Evolutionary conservation across 805 yeast genomes (phyloP), one percentile per base, ranked within the genome.

Genomic region (Hanseniaspora valbyensis): DNA sequence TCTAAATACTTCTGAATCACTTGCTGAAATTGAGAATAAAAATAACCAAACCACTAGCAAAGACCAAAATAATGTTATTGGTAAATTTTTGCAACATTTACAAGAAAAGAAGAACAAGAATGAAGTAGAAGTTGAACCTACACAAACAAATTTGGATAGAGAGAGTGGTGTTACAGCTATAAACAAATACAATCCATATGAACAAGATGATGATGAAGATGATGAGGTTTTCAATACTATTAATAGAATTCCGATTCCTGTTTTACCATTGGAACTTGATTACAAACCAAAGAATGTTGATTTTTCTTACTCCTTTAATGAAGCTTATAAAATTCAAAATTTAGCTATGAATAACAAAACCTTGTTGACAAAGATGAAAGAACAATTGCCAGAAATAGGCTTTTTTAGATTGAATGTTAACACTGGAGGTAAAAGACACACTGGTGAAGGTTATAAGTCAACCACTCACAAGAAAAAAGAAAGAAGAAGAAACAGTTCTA

Each of bases 371-470:
- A 39, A 30, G 6, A 44, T 63, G 66, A 52, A 58, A 61, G 6
- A 58, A 65, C 13, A 54, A 61, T 26, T 64, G 76, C 54, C 81
- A 81, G 2, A 73, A 67, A 33, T 64, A 61, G 49, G 64, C 69
- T 16, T 78, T 77, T 56, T 78, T 79, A 75, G 68, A 75, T 53
- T 58, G 69, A 49, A 66, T 65, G 54, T 62, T 46, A 57, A 56
- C 16, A 58, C 58, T 25, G 29, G 13, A 9, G 14, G 14, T n/a
- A 41, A 26, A 34, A 42, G 21, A 26, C 43, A 34, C 16, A 36
- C 6, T 18, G 22, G 8, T 16, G 38, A 49, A 25, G 39, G 16
- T 16, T 26, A 29, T 22, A 45, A 34, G 30, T 22, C 41, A 45
- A 26, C 26, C 19, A 51, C 53, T 28, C 52, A 53, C 25, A 42